Conservation (phyloP, 495 filamentous ascomycete genomes). For the Aspergillus conjunctus region DNA sequence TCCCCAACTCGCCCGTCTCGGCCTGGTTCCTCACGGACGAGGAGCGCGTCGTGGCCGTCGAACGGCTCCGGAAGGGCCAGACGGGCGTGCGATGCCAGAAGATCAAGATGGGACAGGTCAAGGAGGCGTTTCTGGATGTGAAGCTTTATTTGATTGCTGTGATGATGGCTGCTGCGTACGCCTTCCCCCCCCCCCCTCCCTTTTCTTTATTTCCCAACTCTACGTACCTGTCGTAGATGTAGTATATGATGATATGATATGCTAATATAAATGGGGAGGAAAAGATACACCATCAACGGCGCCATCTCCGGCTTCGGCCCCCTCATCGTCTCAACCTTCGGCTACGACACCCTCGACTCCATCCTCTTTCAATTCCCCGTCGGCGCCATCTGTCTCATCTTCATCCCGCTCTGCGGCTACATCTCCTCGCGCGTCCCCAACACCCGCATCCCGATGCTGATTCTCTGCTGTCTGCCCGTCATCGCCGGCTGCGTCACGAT, state of each 20-base stretch:
- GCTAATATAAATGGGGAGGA: not conserved
- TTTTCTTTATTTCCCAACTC: not conserved
- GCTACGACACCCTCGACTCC: slow-evolving; percentile 63
- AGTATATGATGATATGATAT: no score
- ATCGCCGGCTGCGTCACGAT: slow-evolving; percentile 75
- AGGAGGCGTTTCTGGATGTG: slow-evolving; percentile 49
- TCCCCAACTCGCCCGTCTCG: slow-evolving; percentile 54
- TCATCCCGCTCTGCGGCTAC: slow-evolving; percentile 66
- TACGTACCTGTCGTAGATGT: no score
- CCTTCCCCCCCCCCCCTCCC: not conserved
- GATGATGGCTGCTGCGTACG: slow-evolving; percentile 58
- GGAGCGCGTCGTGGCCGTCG: slow-evolving; percentile 56
- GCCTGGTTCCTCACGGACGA: slow-evolving; percentile 56
- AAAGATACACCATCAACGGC: slow-evolving; percentile 70
- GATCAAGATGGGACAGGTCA: slow-evolving; percentile 53
- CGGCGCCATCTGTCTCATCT: slow-evolving; percentile 63
- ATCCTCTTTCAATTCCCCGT: slow-evolving; percentile 76
- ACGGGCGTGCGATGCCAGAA: slow-evolving; percentile 55
- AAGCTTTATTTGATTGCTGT: slow-evolving; percentile 57
- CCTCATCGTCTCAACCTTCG: slow-evolving; percentile 73
- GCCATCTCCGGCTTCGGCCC: slow-evolving; percentile 77
- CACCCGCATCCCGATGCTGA: slow-evolving; percentile 63
- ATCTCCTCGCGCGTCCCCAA: slow-evolving; percentile 61
- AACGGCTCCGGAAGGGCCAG: slow-evolving; percentile 54
- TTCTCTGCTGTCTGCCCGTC: slow-evolving; percentile 67